Conservation (phyloP, 176 grass and related monocot genomes). For the Eleusine coracana region DNA sequence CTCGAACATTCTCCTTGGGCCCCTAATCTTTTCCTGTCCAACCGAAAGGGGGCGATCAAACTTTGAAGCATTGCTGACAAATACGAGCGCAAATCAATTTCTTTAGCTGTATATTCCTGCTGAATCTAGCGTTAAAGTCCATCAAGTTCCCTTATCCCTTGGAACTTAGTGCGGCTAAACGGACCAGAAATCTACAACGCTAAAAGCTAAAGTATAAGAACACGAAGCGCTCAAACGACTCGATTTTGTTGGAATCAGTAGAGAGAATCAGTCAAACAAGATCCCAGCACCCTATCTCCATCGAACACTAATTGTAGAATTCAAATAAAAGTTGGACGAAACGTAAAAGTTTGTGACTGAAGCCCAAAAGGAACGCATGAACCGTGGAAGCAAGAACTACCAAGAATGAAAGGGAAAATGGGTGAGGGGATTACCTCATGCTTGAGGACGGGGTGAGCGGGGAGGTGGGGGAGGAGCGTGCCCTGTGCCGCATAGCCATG, state of each 20-base stretch:
- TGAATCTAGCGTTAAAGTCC: neutral
- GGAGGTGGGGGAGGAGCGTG: conserved; percentile 47
- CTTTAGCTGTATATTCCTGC: neutral
- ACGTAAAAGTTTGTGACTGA: neutral
- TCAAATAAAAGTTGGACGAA: neutral
- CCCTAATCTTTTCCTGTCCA: neutral
- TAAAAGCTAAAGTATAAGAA: neutral
- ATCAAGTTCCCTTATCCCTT: neutral
- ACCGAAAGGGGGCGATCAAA: neutral
- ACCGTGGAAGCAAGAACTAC: neutral
- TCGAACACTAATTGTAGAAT: neutral
- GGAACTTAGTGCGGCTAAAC: neutral
- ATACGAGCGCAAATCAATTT: neutral
- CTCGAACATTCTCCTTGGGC: neutral
- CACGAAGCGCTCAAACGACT: neutral
- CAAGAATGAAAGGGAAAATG: neutral
- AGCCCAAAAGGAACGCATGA: neutral
- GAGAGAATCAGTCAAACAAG: neutral
- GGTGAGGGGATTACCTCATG: conserved; percentile 24
- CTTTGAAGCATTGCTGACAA: neutral
- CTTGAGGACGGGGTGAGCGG: conserved; percentile 51
- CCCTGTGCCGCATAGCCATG: conserved; percentile 54
- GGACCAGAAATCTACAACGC: neutral
- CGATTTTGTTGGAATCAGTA: neutral
- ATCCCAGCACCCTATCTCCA: neutral